A percentile compares a stretch with the other conserved stretches of the same genome.
These are phyloP conservation scores for Epichloe typhina DNA, from an alignment of 2,329 filamentous ascomycete genomes.

Conservation along the genomic window DNA sequence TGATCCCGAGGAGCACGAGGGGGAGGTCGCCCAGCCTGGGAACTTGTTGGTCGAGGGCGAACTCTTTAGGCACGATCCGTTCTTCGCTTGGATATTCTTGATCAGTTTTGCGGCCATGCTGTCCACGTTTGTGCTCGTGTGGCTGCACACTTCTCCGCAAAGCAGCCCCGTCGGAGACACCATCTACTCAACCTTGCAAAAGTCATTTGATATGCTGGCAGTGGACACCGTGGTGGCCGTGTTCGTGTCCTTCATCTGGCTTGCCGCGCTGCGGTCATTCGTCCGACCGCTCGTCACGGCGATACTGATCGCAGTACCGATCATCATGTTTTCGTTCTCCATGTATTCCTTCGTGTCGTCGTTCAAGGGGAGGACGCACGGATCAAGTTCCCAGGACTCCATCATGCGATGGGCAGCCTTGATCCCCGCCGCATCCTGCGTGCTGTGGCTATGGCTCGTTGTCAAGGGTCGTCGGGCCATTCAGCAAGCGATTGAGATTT, in stretches of 20 bases:
- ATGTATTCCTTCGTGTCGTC: conserved; percentile 86
- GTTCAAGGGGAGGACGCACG: conserved; percentile 60
- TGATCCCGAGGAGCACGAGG: conserved; percentile 23
- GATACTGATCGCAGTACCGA: conserved; percentile 71
- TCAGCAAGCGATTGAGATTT: conserved; percentile 69
- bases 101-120: conserved; percentile 75
- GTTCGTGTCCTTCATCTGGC: conserved; percentile 78
- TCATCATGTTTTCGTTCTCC: conserved; percentile 78
- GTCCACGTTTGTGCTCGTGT: conserved; percentile 79
- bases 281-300: conserved; percentile 70
- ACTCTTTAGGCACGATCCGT: conserved; percentile 70
- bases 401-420: conserved; percentile 80
- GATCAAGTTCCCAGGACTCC: conserved; percentile 70
- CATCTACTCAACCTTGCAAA: conserved; percentile 78
- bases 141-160: conserved; percentile 67
- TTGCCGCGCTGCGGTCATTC: conserved; percentile 77
- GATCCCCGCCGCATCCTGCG: conserved; percentile 58
- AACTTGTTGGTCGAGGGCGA: conserved; percentile 49
- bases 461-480: conserved; percentile 69
- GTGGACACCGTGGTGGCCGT: conserved; percentile 87
- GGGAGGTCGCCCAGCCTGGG: conserved; percentile 21
- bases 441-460: conserved; percentile 74
- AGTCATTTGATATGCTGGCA: conserved; percentile 78
- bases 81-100: conserved; percentile 83
- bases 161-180: conserved; percentile 77